Evolutionary conservation across 202 grass and related monocot genomes (phyloP).

Genomic region (Schoenoplectus tabernaemontani): DNA sequence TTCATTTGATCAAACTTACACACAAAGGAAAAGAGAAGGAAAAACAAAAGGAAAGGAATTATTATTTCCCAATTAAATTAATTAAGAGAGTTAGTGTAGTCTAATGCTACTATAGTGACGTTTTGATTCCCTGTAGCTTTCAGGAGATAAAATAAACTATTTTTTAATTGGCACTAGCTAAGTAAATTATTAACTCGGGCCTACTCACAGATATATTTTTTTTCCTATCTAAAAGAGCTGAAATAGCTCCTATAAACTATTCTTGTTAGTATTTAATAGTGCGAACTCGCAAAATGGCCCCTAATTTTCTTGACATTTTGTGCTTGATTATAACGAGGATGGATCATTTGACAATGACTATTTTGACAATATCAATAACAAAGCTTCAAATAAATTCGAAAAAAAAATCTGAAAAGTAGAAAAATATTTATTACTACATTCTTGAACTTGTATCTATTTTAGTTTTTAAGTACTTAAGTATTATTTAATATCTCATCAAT

Average conservation of each 20-base stretch:
- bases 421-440: no score
- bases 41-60: neutral
- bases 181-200: neutral
- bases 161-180: neutral
- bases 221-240: neutral
- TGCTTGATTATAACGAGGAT: no score
- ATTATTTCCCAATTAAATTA: constrained; percentile 5
- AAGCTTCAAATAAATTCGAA: no score
- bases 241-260: neutral
- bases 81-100: constrained; percentile 7
- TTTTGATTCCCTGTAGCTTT: constrained; percentile 45
- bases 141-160: constrained; percentile 25
- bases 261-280: neutral
- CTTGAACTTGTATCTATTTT: no score
- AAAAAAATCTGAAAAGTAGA: no score
- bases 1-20: constrained; percentile 1
- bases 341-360: no score
- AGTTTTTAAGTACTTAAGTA: no score
- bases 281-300: neutral
- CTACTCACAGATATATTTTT: neutral
- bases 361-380: no score
- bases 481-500: no score
- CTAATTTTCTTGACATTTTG: no score
- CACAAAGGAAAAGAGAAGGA: neutral
- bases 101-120: constrained; percentile 30